Conservation (phyloP, 2,329 filamentous ascomycete species). For the Aureobasidium sp. region DNA sequence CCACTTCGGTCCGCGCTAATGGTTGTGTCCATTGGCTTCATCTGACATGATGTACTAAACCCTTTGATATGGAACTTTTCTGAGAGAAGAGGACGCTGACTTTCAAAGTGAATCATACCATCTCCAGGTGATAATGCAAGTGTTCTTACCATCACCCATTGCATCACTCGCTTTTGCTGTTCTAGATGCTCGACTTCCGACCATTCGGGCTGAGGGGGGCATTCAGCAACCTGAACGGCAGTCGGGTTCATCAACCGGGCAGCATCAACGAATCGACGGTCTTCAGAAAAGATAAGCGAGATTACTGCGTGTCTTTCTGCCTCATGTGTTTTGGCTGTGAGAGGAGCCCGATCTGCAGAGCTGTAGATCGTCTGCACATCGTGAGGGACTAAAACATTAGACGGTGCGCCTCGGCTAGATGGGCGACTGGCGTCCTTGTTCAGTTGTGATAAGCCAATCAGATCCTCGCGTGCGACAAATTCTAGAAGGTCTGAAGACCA, state of each 20-base stretch:
- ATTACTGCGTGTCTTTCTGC: conserved; percentile 73
- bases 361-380: conserved; percentile 17
- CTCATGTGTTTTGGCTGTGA: conserved; percentile 70
- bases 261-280: conserved; percentile 82
- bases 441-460: conserved; percentile 53
- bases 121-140: conserved; percentile 83
- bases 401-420: neutral
- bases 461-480: conserved; percentile 74
- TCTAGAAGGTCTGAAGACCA: conserved; percentile 68
- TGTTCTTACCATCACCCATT: conserved; percentile 78
- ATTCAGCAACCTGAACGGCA: conserved; percentile 70
- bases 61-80: conserved; percentile 86
- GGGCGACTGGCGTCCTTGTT: conserved; percentile 20
- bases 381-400: neutral
- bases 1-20: conserved; percentile 83
- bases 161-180: conserved; percentile 83
- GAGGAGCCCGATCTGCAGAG: conserved; percentile 8
- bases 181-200: conserved; percentile 83
- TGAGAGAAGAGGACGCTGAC: conserved; percentile 80
- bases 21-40: conserved; percentile 86
- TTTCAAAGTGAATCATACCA: conserved; percentile 79
- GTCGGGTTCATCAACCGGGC: conserved; percentile 78
- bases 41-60: conserved; percentile 85
- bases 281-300: conserved; percentile 81
- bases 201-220: conserved; percentile 68